phyloP scores from a whole-genome alignment of 495 filamentous ascomycete species.

The Aeminium ludgeri region DNA sequence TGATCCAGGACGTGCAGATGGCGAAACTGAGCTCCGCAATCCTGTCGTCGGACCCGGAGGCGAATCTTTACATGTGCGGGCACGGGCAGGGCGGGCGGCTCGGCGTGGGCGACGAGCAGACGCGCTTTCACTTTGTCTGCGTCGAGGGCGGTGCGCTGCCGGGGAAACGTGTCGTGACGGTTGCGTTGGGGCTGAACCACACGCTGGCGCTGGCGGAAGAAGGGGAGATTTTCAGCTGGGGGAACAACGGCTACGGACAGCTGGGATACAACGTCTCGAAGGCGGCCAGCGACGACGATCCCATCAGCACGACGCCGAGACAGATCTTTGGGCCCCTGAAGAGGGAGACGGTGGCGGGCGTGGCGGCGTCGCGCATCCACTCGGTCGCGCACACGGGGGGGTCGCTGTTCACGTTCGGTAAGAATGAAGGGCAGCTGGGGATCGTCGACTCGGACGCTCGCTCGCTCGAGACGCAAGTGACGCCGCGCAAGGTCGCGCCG shows the following conservation, averaged over 20 bases:
- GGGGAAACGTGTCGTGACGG: slow-evolving; percentile 49
- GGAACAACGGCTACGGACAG: slow-evolving; percentile 72
- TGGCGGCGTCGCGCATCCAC: slow-evolving; percentile 81
- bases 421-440: slow-evolving; percentile 88
- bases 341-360: slow-evolving; percentile 62
- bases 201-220: slow-evolving; percentile 64
- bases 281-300: slow-evolving; percentile 49
- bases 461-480: slow-evolving; percentile 64
- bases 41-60: slow-evolving; percentile 73
- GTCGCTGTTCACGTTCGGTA: slow-evolving; percentile 84
- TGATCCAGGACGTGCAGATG: slow-evolving; percentile 61
- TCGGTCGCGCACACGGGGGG: slow-evolving; percentile 70
- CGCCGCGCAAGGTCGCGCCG: slow-evolving; percentile 71
- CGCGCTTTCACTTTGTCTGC: slow-evolving; percentile 66
- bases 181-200: slow-evolving; percentile 83
- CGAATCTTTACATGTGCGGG: slow-evolving; percentile 85
- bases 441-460: slow-evolving; percentile 88
- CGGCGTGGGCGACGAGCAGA: slow-evolving; percentile 77
- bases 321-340: slow-evolving; percentile 87
- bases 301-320: slow-evolving; percentile 60
- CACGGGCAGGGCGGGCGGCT: slow-evolving; percentile 81
- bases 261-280: slow-evolving; percentile 58
- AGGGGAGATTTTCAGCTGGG: slow-evolving; percentile 85
- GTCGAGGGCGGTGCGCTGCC: slow-evolving; percentile 55
- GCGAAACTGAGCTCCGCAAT: slow-evolving; percentile 88